Percentiles rank a stretch among this genome's conserved stretches.
Conservation (phyloP, 257 asterid species). For the Nicotiana benthamiana region DNA sequence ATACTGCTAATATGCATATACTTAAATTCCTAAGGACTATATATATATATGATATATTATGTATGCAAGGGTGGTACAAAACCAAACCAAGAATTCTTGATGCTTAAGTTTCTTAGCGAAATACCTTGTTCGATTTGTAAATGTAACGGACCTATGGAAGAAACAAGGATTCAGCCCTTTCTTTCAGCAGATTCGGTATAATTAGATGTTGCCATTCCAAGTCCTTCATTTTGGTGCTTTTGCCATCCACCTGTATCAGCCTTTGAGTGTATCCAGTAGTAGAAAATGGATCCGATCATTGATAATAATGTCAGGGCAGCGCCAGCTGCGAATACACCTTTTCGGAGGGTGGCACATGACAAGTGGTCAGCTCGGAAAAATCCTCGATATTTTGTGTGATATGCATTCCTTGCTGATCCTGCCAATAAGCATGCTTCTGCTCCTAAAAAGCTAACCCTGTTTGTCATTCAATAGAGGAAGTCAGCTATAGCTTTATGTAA, state of each 20-base stretch:
- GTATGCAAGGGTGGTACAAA: neutral
- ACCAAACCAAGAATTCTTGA: neutral
- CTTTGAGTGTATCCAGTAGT: slow-evolving; percentile 79
- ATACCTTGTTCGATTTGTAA: neutral
- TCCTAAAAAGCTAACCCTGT: slow-evolving; percentile 83
- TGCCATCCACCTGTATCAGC: slow-evolving; percentile 94
- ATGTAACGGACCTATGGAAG: neutral
- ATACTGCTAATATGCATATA: neutral
- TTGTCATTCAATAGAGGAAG: neutral
- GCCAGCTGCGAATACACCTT: slow-evolving; percentile 94
- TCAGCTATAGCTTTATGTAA: neutral
- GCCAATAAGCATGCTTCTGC: slow-evolving; percentile 94
- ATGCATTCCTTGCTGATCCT: slow-evolving; percentile 89
- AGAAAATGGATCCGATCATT: slow-evolving; percentile 45
- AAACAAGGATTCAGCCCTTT: slow-evolving; percentile 16
- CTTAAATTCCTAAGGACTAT: neutral
- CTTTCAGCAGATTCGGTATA: slow-evolving; percentile 38
- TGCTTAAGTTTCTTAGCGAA: neutral
- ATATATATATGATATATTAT: slow-evolving; percentile 6
- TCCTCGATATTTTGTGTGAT: slow-evolving; percentile 86
- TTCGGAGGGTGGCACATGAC: slow-evolving; percentile 84
- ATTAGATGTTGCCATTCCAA: slow-evolving; percentile 55
- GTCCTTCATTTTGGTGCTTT: slow-evolving; percentile 79
- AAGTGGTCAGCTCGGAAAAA: slow-evolving; percentile 43
- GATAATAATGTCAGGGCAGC: slow-evolving; percentile 67